Evolutionary conservation across 75 land plant genomes (phyloP).

Genomic region (Sequoia sempervirens): DNA sequence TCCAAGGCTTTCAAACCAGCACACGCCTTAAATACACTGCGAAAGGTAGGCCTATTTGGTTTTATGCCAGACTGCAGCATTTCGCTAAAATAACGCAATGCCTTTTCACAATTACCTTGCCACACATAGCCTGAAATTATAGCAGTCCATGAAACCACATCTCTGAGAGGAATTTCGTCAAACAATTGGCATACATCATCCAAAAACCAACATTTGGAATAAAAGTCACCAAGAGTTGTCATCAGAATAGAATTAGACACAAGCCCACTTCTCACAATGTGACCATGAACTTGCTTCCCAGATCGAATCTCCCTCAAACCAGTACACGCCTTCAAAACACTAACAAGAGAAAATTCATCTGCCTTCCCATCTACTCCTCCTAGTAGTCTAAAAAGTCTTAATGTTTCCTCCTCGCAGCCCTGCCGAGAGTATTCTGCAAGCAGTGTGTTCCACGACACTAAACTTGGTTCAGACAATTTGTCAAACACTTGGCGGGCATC

Average conservation of each 20-base stretch:
- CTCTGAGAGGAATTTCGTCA: slow-evolving; percentile 7
- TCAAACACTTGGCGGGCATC: slow-evolving; percentile 15
- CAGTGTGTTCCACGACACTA: slow-evolving; percentile 10
- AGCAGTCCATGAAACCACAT: slow-evolving; percentile 28
- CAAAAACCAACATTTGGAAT: slow-evolving; percentile 14
- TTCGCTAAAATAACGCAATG: background rate
- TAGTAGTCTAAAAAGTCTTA: slow-evolving; percentile 4
- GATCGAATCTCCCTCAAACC: background rate
- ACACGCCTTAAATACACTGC: slow-evolving; percentile 14
- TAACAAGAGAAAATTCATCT: slow-evolving; percentile 6
- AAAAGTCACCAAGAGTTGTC: slow-evolving; percentile 22
- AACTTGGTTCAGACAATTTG: slow-evolving; percentile 1
- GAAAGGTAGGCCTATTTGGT: slow-evolving; percentile 15
- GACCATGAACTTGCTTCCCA: slow-evolving; percentile 10
- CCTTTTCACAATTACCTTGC: slow-evolving; percentile 17
- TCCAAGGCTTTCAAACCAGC: slow-evolving; percentile 7
- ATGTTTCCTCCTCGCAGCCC: slow-evolving; percentile 8
- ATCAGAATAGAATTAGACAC: slow-evolving; percentile 8
- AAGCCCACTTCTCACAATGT: slow-evolving; percentile 5
- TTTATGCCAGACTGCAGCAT: slow-evolving; percentile 16
- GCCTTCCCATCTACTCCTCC: background rate
- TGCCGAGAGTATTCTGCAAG: slow-evolving; percentile 9
- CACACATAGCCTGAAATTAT: slow-evolving; percentile 21
- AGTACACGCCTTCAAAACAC: slow-evolving; percentile 14
- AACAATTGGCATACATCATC: slow-evolving; percentile 16